phyloP scores from a whole-genome alignment of 2,329 filamentous ascomycete species.

The Xylaria sp. region DNA sequence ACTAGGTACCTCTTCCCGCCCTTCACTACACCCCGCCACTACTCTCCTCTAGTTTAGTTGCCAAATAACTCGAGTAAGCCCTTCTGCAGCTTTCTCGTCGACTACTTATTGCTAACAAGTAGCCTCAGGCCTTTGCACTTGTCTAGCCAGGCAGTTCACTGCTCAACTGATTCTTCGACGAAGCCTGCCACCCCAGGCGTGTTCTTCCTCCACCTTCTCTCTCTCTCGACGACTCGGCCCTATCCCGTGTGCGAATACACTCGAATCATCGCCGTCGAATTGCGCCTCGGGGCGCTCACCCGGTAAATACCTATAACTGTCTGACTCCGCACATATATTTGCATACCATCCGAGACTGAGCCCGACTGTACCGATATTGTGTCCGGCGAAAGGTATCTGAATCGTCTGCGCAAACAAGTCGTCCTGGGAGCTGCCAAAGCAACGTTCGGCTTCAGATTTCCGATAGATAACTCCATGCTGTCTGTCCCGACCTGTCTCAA shows the following conservation, averaged over 20 bases:
- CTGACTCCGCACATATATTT: neutral
- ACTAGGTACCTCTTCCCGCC: neutral
- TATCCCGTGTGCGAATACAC: neutral
- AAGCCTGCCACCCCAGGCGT: conserved; percentile 1
- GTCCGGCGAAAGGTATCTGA: neutral
- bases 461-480: neutral
- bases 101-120: conserved; percentile 3
- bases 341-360: neutral
- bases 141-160: neutral
- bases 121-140: neutral
- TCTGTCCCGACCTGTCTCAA: neutral
- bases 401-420: neutral
- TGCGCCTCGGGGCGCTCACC: neutral
- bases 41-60: neutral
- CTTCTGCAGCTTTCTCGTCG: neutral
- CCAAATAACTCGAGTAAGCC: neutral
- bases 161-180: neutral
- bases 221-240: neutral
- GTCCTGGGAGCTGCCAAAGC: neutral
- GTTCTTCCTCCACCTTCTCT: neutral
- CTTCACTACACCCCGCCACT: too few species aligned
- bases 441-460: neutral
- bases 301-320: neutral
- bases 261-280: neutral
- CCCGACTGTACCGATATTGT: neutral